Evolutionary conservation across 306 rosid species (phyloP), one percentile per base, ranked within the genome.

Genomic region (Fragaria iinumae): DNA sequence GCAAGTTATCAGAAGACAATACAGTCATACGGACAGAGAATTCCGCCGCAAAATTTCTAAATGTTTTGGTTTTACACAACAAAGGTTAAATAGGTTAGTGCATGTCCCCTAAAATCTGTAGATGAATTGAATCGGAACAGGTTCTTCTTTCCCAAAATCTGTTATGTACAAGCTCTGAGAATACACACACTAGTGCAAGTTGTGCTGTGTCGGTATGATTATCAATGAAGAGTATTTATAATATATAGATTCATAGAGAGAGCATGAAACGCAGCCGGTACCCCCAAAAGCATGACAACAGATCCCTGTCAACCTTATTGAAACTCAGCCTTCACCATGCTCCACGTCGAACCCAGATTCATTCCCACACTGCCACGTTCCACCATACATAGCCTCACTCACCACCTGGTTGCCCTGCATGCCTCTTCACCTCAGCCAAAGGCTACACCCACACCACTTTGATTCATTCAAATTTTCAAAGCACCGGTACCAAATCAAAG

Each of bases 261-360:
- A 32, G 36, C 4, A 5, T 55, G 65, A 11, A 59, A 59, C 17
- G 36, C 65, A 10, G 36, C 36, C 65, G 65, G 65, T 59, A 25
- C 32, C 39, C 68, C 68, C 6, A 29, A 63, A 63, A 63, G 68
- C 41, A 32, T 29, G 68, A 63, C 68, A 63, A 23, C 6, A 68
- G 50, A 41, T 41, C 44, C 73, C 64, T 18, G 63, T 14, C 72
- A 34, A 75, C 11, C 65, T 14, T 3, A 48, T n/a, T 55, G 18
- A 39, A 38, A 2, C 49, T 36, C 20, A 38, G 59, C 23, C 73
- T 76, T 53, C 67, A 77, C 65, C 67, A 49, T 4, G 49, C 73
- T 77, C 83, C 88, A 87, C 86, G 91, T 84, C 2, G 77, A 68
- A 29, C 76, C 78, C 11, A 1, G 69, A 69, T 14, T 70, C 27